Conservation (phyloP, 331 rosid genomes). For the Dryas integrifolia region DNA sequence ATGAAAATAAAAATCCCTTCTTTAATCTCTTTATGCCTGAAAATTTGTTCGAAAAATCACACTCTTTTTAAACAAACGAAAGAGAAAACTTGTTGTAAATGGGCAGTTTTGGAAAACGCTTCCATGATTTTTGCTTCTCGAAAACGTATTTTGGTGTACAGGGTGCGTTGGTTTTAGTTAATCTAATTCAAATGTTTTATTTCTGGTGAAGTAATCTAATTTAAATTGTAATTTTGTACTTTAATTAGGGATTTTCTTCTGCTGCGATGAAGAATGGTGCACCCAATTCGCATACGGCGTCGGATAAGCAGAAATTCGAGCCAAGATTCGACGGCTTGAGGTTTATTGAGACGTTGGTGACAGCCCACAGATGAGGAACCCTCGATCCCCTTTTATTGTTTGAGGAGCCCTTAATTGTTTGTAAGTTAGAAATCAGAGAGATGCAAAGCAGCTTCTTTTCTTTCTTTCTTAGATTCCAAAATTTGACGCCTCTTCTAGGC, state of each 20-base stretch:
- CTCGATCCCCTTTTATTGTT: neutral
- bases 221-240: neutral
- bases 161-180: too few relatives aligned
- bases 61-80: too few relatives aligned
- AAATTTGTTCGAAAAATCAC: too few relatives aligned
- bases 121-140: too few relatives aligned
- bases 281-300: slow-evolving; percentile 4
- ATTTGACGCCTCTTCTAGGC: neutral
- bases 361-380: slow-evolving; percentile 47
- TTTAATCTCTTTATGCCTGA: neutral
- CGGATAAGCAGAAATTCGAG: slow-evolving; percentile 48
- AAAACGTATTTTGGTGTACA: too few relatives aligned
- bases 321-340: slow-evolving; percentile 58
- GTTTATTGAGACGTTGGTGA: slow-evolving; percentile 57
- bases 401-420: neutral
- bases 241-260: slow-evolving; percentile 19
- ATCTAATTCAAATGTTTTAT: too few relatives aligned
- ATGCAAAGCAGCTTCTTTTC: neutral
- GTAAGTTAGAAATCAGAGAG: slow-evolving; percentile 8
- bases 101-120: too few relatives aligned
- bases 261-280: slow-evolving; percentile 3
- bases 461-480: neutral
- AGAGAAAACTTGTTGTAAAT: too few relatives aligned
- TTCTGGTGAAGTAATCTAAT: neutral
- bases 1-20: neutral